These are phyloP conservation scores for Trametes coccinea DNA, from an alignment of 768 basidiomycete species.

Conservation along the genomic window DNA sequence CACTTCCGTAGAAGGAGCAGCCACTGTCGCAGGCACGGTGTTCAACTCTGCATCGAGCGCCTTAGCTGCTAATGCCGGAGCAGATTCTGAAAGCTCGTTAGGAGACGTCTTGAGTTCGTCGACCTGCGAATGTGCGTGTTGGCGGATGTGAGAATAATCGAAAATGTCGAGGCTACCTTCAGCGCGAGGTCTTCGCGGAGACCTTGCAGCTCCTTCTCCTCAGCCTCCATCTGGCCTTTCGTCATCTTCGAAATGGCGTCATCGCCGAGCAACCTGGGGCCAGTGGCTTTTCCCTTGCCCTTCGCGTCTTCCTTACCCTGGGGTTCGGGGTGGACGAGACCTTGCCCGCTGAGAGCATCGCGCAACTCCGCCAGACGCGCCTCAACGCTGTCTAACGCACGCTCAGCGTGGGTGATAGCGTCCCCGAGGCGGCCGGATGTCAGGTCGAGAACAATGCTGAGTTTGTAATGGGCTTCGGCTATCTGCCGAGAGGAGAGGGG, in stretches of 20 bases:
- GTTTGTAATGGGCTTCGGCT: conserved; percentile 91
- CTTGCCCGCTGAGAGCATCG: conserved; percentile 42
- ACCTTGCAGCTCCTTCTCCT: conserved; percentile 76
- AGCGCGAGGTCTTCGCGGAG: conserved; percentile 80
- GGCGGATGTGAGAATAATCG: neutral
- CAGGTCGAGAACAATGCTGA: conserved; percentile 91
- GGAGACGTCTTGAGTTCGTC: conserved; percentile 89
- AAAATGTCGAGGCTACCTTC: conserved; percentile 50
- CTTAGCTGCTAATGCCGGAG: conserved; percentile 69
- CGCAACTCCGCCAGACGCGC: conserved; percentile 63
- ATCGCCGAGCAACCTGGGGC: conserved; percentile 41
- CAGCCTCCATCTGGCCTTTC: conserved; percentile 69
- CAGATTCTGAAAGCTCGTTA: conserved; percentile 55
- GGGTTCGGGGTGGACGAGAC: conserved; percentile 35
- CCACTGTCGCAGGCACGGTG: conserved; percentile 35
- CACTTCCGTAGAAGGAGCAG: conserved; percentile 45
- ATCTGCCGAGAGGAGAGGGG: conserved; percentile 90
- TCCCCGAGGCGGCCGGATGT: conserved; percentile 82
- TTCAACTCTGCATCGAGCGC: conserved; percentile 75
- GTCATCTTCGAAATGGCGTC: conserved; percentile 67
- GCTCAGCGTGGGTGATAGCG: conserved; percentile 79
- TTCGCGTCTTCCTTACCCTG: conserved; percentile 47
- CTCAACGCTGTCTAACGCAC: conserved; percentile 77
- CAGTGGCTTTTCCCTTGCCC: conserved; percentile 72
- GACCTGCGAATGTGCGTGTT: conserved; percentile 49